A percentile compares a stretch with the other conserved stretches of the same genome.
Evolutionary conservation across 129 eudicot genomes (phyloP).

Genomic region (Lactuca sativa): DNA sequence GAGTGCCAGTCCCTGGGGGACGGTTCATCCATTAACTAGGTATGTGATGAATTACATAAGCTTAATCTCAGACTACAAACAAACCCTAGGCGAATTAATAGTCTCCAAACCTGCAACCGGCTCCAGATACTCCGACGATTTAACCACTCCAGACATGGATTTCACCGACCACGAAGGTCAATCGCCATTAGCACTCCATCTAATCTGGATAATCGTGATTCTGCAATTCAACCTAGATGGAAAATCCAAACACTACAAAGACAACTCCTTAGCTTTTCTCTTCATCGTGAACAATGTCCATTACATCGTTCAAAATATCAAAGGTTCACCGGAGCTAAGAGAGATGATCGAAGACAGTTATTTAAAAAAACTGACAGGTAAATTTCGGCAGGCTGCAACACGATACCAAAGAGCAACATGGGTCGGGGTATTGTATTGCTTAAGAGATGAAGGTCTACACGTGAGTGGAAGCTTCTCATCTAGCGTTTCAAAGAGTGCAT

Average conservation of each 20-base stretch:
- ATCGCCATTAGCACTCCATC: conserved; percentile 55
- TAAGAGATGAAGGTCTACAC: conserved; percentile 68
- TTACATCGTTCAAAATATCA: conserved; percentile 65
- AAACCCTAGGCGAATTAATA: conserved; percentile 54
- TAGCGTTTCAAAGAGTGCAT: conserved; percentile 59
- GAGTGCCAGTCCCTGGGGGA: conserved; percentile 80
- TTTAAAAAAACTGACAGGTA: conserved; percentile 56
- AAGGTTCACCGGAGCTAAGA: conserved; percentile 62
- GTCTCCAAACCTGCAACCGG: conserved; percentile 63
- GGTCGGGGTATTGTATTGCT: conserved; percentile 63
- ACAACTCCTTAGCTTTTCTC: conserved; percentile 54
- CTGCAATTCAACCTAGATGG: conserved; percentile 62
- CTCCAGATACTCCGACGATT: conserved; percentile 58
- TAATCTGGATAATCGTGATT: conserved; percentile 61
- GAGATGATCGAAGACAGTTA: conserved; percentile 67
- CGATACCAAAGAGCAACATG: conserved; percentile 65
- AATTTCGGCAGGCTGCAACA: conserved; percentile 50
- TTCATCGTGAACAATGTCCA: conserved; percentile 79
- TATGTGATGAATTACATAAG: conserved; percentile 92
- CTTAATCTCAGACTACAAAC: conserved; percentile 65
- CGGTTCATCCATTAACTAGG: conserved; percentile 79
- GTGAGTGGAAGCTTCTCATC: conserved; percentile 63
- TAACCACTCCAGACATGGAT: conserved; percentile 56
- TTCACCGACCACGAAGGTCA: conserved; percentile 54
- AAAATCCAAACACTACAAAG: conserved; percentile 65